Evolutionary conservation across 2,329 filamentous ascomycete genomes (phyloP).

Genomic region (Aquanectria penicillioides): DNA sequence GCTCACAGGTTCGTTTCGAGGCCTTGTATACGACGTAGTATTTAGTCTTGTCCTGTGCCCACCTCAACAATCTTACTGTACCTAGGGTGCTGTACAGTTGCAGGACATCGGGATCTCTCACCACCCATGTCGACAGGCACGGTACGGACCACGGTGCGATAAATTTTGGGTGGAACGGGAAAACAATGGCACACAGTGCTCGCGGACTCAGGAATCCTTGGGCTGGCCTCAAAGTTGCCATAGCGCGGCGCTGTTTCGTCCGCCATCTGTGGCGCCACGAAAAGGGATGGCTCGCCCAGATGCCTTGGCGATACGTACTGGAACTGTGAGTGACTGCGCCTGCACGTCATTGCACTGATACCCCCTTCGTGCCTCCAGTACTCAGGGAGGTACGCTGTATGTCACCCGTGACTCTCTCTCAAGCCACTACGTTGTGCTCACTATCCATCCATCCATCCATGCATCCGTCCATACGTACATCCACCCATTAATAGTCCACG

Average conservation of each 20-base stretch:
- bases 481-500: background rate
- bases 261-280: conserved; percentile 7
- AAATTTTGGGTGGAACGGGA: conserved; percentile 1
- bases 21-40: background rate
- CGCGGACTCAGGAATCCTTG: background rate
- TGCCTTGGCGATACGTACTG: conserved; percentile 13
- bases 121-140: too few relatives aligned
- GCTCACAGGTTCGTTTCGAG: background rate
- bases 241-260: background rate
- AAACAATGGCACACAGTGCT: conserved; percentile 1
- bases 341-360: conserved; percentile 14
- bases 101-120: background rate
- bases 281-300: conserved; percentile 2
- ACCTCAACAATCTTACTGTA: background rate
- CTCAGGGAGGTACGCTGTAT: too few relatives aligned
- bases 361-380: too few relatives aligned
- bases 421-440: too few relatives aligned
- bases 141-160: too few relatives aligned
- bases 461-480: background rate
- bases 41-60: background rate
- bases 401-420: too few relatives aligned
- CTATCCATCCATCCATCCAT: background rate
- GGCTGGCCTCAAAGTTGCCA: conserved; percentile 3
- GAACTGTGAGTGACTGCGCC: too few relatives aligned
- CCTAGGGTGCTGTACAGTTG: background rate